A percentile compares a stretch with the other conserved stretches of the same genome.
Conservation (phyloP, 345 rosid species). For the Diplotaxis tenuifolia region DNA sequence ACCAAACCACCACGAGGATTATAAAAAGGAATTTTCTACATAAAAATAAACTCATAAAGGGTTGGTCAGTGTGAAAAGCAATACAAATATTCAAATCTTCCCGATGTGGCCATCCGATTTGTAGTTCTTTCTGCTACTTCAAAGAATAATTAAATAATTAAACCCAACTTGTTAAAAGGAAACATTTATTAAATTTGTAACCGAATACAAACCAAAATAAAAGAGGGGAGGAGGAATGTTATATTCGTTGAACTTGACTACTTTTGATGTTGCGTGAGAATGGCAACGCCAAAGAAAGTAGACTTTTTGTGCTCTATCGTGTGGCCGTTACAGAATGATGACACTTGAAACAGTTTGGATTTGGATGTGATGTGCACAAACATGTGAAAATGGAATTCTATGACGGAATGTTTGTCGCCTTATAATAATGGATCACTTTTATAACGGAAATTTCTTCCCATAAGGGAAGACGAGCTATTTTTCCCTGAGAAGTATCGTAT, state of each 20-base stretch:
- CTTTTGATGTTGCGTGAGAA: slow-evolving; percentile 24
- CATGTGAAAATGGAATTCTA: background rate
- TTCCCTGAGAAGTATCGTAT: too few relatives aligned
- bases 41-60: background rate
- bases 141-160: background rate
- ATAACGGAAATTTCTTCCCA: too few relatives aligned
- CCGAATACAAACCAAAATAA: slow-evolving; percentile 4
- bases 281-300: slow-evolving; percentile 3
- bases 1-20: slow-evolving; percentile 18
- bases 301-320: background rate
- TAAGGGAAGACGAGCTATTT: too few relatives aligned
- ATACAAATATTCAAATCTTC: background rate
- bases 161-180: background rate
- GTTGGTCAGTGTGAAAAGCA: slow-evolving; percentile 27
- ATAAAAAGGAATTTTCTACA: background rate
- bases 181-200: background rate
- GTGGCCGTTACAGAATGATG: slow-evolving; percentile 21
- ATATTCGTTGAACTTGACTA: slow-evolving; percentile 25
- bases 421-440: background rate
- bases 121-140: background rate
- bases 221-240: background rate
- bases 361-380: slow-evolving; percentile 15
- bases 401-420: slow-evolving; percentile 2
- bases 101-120: background rate
- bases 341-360: background rate